Conservation (phyloP, 2,329 filamentous ascomycete species). For the Scleromitrula shiraiana region DNA sequence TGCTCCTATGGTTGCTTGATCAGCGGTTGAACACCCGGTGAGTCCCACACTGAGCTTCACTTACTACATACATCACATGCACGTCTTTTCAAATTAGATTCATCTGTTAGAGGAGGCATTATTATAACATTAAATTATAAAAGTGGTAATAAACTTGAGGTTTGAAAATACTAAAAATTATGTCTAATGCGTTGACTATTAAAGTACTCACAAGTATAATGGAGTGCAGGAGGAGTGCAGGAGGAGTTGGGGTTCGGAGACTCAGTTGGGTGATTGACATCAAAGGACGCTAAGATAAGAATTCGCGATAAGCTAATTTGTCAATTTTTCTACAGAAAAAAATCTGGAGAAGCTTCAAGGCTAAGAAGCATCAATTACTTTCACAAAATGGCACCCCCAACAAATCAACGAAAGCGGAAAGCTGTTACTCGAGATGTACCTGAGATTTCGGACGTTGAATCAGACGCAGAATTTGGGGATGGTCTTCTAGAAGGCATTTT, state of each 20-base stretch:
- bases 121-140: slow-evolving; percentile 9
- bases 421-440: slow-evolving; percentile 47
- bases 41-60: slow-evolving; percentile 26
- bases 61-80: slow-evolving; percentile 62
- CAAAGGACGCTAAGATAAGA: slow-evolving; percentile 22
- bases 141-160: too few species aligned
- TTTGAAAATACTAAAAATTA: too few species aligned
- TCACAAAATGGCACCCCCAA: slow-evolving; percentile 25
- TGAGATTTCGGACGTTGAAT: slow-evolving; percentile 41
- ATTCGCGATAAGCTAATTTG: slow-evolving; percentile 7
- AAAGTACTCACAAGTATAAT: neutral
- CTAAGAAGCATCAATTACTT: slow-evolving; percentile 8
- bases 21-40: slow-evolving; percentile 15
- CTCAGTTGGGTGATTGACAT: too few species aligned
- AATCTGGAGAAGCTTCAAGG: slow-evolving; percentile 12
- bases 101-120: slow-evolving; percentile 6
- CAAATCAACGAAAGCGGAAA: slow-evolving; percentile 49
- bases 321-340: slow-evolving; percentile 12
- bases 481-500: slow-evolving; percentile 48
- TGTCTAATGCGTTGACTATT: neutral
- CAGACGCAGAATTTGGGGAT: slow-evolving; percentile 53
- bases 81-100: slow-evolving; percentile 40
- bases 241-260: neutral
- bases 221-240: neutral
- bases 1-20: slow-evolving; percentile 37